Conservation (phyloP, 2,329 filamentous ascomycete genomes). For the Tolypocladium cylindrosporum region DNA sequence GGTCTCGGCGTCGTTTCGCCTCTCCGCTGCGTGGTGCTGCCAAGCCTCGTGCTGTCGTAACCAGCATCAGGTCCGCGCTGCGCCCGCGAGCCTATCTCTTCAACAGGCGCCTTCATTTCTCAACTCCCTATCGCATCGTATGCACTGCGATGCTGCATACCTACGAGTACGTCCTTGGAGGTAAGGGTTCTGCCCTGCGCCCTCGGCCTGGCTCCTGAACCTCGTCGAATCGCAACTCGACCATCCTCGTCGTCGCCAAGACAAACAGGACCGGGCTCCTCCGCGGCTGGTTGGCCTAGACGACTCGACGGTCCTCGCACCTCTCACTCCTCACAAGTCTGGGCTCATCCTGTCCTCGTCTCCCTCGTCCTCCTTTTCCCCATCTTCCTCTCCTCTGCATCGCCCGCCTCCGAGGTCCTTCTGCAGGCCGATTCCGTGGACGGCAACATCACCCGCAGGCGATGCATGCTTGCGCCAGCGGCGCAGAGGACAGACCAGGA, state of each 20-base stretch:
- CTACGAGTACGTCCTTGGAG: not conserved
- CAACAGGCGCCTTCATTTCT: not conserved
- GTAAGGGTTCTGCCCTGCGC: not conserved
- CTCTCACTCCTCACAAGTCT: not conserved
- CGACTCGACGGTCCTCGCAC: not conserved
- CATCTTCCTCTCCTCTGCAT: not conserved
- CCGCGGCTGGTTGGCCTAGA: not conserved
- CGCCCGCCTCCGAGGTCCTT: not conserved
- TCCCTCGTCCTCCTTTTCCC: not conserved
- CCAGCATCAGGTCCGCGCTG: not conserved
- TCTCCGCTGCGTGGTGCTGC: constrained; percentile 5
- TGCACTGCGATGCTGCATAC: not conserved
- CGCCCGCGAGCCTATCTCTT: not conserved
- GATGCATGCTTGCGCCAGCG: not conserved
- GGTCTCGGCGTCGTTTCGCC: constrained; percentile 9
- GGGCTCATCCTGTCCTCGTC: not conserved
- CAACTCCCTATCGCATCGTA: not conserved
- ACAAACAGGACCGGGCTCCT: not conserved
- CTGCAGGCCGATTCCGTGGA: not conserved
- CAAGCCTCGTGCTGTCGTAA: constrained; percentile 7
- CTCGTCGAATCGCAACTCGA: not conserved
- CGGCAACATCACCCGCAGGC: not conserved
- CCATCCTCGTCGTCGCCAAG: not conserved
- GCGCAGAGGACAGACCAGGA: not conserved
- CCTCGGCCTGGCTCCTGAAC: not conserved